Conservation (phyloP, 306 rosid genomes). For the Styphnolobium japonicum region DNA sequence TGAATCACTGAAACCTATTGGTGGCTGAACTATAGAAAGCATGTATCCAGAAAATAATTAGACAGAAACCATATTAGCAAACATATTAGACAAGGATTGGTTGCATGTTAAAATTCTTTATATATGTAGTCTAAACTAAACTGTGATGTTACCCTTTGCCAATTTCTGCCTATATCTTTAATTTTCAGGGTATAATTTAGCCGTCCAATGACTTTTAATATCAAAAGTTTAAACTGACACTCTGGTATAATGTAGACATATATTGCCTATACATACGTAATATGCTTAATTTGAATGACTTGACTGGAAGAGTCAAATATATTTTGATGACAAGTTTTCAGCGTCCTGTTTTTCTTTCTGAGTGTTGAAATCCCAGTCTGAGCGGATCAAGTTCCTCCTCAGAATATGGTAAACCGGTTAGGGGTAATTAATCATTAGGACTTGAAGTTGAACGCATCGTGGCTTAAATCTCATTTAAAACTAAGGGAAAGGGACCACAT, state of each 20-base stretch:
- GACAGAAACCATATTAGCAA: neutral
- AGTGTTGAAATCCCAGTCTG: neutral
- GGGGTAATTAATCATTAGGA: conserved; percentile 8
- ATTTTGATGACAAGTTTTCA: neutral
- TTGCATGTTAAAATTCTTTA: too few relatives aligned
- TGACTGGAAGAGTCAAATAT: neutral
- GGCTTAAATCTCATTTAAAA: conserved; percentile 29
- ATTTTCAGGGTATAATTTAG: neutral
- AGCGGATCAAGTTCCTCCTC: conserved; percentile 1
- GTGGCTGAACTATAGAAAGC: neutral
- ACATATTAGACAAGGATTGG: too few relatives aligned
- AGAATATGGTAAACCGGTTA: neutral
- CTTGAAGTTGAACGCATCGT: conserved; percentile 26
- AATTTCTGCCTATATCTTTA: neutral
- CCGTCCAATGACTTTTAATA: neutral
- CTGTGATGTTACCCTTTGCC: too few relatives aligned
- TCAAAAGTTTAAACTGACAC: neutral
- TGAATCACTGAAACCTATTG: conserved; percentile 6
- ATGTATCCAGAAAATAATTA: neutral
- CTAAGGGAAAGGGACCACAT: conserved; percentile 2
- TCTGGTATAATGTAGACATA: too few relatives aligned
- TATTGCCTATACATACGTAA: neutral
- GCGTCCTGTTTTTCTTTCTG: neutral
- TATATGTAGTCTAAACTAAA: too few relatives aligned
- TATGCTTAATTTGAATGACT: neutral